phyloP scores from a whole-genome alignment of 768 basidiomycete species.

The Boletus rex-veris region DNA sequence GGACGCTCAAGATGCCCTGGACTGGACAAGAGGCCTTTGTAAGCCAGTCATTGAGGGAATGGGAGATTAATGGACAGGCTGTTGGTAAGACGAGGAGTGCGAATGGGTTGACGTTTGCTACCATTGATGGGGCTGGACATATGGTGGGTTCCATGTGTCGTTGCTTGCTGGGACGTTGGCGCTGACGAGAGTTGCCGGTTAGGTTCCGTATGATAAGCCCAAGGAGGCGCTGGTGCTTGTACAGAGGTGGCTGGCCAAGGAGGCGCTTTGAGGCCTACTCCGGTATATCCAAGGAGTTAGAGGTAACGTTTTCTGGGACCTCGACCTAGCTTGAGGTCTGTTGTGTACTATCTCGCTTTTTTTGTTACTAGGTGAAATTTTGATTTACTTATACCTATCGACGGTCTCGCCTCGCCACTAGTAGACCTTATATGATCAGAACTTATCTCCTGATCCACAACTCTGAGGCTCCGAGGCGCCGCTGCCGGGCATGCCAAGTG shows the following conservation, averaged over 20 bases:
- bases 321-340: background rate
- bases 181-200: background rate
- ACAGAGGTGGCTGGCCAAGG: constrained; percentile 44
- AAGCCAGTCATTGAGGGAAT: constrained; percentile 49
- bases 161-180: background rate
- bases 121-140: constrained; percentile 68
- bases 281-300: too few relatives aligned
- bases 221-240: constrained; percentile 49
- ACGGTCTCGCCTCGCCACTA: too few relatives aligned
- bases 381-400: too few relatives aligned
- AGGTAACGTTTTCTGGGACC: too few relatives aligned
- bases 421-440: too few relatives aligned
- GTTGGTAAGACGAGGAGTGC: constrained; percentile 56
- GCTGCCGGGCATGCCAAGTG: too few relatives aligned
- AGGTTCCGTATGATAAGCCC: constrained; percentile 66
- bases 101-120: constrained; percentile 64
- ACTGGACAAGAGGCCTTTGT: constrained; percentile 53
- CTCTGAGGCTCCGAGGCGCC: too few relatives aligned
- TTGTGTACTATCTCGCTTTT: background rate
- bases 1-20: constrained; percentile 76
- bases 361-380: background rate
- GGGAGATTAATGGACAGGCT: constrained; percentile 47
- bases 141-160: constrained; percentile 45
- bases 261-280: constrained; percentile 14
- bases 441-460: too few relatives aligned